phyloP scores from a whole-genome alignment of 345 rosid genomes.

The Eucalyptus pauciflora region DNA sequence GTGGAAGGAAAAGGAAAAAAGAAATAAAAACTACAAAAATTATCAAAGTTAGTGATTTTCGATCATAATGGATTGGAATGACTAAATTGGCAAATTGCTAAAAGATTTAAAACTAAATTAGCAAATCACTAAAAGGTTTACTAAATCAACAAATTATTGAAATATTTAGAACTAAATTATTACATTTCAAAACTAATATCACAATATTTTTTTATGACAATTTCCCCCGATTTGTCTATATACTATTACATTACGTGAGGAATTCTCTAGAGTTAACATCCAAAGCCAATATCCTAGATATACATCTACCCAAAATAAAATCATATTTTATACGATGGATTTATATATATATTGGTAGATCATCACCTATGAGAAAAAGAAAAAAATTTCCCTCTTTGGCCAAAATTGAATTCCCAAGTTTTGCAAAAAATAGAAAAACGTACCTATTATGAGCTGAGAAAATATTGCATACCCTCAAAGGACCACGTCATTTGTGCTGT shows the following conservation, averaged over 20 bases:
- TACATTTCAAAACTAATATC: too few species aligned
- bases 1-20: neutral
- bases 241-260: too few species aligned
- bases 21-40: too few species aligned
- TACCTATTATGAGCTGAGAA: neutral
- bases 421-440: neutral
- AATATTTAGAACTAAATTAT: too few species aligned
- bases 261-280: neutral
- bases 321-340: neutral
- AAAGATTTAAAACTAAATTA: too few species aligned
- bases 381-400: neutral
- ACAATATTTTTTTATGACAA: neutral
- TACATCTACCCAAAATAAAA: neutral
- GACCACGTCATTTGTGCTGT: too few species aligned
- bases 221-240: too few species aligned
- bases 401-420: neutral
- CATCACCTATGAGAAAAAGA: neutral
- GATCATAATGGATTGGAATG: too few species aligned
- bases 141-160: neutral
- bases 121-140: too few species aligned
- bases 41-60: too few species aligned
- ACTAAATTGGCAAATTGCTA: too few species aligned
- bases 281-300: neutral
- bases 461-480: too few species aligned
- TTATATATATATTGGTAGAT: neutral